Percentiles rank a stretch among this genome's conserved stretches.
Conservation (phyloP, 208 protist species). For the Trypanosoma mega region DNA sequence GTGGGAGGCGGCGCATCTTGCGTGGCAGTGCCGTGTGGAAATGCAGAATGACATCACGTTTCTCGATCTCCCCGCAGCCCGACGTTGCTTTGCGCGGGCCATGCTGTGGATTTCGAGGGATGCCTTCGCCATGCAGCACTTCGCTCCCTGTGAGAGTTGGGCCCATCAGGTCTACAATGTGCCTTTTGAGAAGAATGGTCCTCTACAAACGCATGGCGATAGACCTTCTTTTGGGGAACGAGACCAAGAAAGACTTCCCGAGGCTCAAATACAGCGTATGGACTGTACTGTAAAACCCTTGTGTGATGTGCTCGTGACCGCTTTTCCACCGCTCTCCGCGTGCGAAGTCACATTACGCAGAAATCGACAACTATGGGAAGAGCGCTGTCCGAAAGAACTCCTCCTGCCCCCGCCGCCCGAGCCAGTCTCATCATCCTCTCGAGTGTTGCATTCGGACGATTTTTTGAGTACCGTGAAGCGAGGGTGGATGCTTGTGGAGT, state of each 20-base stretch:
- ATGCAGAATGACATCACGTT: not conserved
- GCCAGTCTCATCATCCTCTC: too few relatives aligned
- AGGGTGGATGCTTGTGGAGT: constrained; percentile 8
- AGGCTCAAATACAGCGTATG: constrained; percentile 12
- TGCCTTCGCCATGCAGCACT: constrained; percentile 17
- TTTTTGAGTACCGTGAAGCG: too few relatives aligned
- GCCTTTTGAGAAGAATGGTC: not conserved
- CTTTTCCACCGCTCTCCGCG: constrained; percentile 2
- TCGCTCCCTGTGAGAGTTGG: constrained; percentile 9
- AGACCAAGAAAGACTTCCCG: not conserved
- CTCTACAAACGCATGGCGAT: not conserved
- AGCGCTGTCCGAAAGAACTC: not conserved
- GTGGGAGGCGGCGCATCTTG: not conserved
- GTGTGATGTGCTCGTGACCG: not conserved
- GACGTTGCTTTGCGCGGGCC: constrained; percentile 4
- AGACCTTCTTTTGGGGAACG: constrained; percentile 2
- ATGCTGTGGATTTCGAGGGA: constrained; percentile 10
- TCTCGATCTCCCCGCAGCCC: not conserved
- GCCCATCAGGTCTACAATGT: not conserved
- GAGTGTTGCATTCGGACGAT: too few relatives aligned
- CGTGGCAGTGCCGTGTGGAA: not conserved
- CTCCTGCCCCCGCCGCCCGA: not conserved
- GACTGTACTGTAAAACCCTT: constrained; percentile 10
- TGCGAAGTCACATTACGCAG: not conserved
- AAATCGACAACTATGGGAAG: constrained; percentile 1